phyloP scores from a whole-genome alignment of 495 filamentous ascomycete species.

The Penicillium angulare region DNA sequence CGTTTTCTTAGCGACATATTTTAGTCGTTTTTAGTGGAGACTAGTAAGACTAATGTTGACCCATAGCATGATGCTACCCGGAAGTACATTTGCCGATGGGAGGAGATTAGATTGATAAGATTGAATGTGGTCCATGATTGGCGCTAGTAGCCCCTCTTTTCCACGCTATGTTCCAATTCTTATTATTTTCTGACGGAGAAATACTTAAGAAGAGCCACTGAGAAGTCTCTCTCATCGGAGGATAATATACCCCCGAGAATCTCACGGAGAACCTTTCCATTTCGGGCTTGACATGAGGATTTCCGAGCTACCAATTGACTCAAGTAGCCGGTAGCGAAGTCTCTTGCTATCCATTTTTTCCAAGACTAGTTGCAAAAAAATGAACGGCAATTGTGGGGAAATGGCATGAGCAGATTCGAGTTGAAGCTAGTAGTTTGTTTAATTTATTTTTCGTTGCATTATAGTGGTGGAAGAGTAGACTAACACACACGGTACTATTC shows the following conservation, averaged over 20 bases:
- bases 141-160: neutral
- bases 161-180: neutral
- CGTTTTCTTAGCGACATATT: neutral
- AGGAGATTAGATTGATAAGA: conserved; percentile 26
- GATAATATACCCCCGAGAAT: neutral
- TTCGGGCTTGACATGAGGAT: too few species aligned
- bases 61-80: conserved; percentile 12
- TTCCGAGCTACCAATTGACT: too few species aligned
- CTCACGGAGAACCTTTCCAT: neutral
- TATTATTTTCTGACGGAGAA: neutral
- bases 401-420: too few species aligned
- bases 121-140: conserved; percentile 5
- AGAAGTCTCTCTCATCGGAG: neutral
- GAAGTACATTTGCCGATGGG: conserved; percentile 12
- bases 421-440: too few species aligned
- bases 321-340: too few species aligned
- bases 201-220: neutral
- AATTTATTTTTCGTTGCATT: too few species aligned
- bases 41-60: neutral
- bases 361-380: too few species aligned
- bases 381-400: too few species aligned
- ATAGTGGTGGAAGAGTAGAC: neutral
- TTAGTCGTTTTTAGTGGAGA: neutral
- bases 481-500: neutral
- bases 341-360: too few species aligned